Percentiles rank a stretch among this genome's conserved stretches.
Evolutionary conservation across 805 yeast genomes (phyloP).

Genomic region (Candida ponderosae): DNA sequence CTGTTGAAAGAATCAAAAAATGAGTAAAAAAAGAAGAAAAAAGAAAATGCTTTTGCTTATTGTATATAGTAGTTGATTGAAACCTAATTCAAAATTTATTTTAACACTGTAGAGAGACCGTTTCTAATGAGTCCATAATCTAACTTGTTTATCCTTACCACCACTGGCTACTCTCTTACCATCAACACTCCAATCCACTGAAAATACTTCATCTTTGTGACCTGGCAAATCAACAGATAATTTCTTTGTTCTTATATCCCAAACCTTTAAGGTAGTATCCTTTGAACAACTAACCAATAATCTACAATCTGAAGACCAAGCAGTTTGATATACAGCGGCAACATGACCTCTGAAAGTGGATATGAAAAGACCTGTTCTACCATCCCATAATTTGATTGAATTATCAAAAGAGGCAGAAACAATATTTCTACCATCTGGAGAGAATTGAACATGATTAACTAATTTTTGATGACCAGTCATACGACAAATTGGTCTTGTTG

Average conservation of each 20-base stretch:
- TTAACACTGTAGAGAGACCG: too few species aligned
- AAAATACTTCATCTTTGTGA: conserved; percentile 90
- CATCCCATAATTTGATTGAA: conserved; percentile 95
- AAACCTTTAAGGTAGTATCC: conserved; percentile 91
- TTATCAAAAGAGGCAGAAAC: conserved; percentile 95
- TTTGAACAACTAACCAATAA: conserved; percentile 88
- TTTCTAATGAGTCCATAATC: conserved; percentile 84
- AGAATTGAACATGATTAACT: conserved; percentile 91
- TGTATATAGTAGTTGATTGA: too few species aligned
- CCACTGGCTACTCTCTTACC: conserved; percentile 95
- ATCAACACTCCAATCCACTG: conserved; percentile 97
- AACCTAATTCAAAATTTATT: too few species aligned
- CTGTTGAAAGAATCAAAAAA: too few species aligned
- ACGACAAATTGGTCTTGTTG: conserved; percentile 78
- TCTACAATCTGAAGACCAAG: conserved; percentile 96
- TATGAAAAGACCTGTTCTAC: conserved; percentile 80
- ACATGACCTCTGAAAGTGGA: conserved; percentile 95
- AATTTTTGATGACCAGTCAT: conserved; percentile 98
- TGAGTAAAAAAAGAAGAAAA: too few species aligned
- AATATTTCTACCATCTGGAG: conserved; percentile 88
- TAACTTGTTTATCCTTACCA: conserved; percentile 90
- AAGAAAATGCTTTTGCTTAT: too few species aligned
- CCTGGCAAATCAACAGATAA: conserved; percentile 90
- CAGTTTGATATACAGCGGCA: conserved; percentile 94
- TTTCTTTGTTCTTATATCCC: conserved; percentile 88